A percentile compares a stretch with the other conserved stretches of the same genome.
phyloP scores from a whole-genome alignment of 257 asterid species.

The Verbena officinalis region DNA sequence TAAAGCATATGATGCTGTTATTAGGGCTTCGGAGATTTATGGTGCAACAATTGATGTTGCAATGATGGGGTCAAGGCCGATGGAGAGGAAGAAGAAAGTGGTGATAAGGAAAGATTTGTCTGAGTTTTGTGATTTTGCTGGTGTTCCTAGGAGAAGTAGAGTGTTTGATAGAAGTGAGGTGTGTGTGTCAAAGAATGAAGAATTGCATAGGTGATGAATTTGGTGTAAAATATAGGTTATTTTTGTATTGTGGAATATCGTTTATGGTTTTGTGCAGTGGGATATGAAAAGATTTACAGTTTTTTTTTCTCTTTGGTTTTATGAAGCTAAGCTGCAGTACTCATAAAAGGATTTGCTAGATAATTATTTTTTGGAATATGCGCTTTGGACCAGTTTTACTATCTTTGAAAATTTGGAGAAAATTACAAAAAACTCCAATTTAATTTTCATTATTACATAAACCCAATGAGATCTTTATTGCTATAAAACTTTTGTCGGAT shows the following conservation, averaged over 20 bases:
- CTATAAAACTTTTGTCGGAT: no score
- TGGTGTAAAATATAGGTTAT: neutral
- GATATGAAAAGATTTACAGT: neutral
- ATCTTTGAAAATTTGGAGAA: no score
- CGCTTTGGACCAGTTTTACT: no score
- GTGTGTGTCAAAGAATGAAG: slow-evolving; percentile 33
- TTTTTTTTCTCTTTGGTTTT: neutral
- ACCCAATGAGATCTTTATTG: no score
- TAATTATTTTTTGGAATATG: no score
- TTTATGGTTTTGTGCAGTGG: neutral
- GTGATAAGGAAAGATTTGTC: slow-evolving; percentile 49
- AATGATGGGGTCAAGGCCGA: slow-evolving; percentile 68
- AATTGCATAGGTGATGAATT: slow-evolving; percentile 23
- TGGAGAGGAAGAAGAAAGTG: slow-evolving; percentile 55
- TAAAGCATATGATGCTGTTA: slow-evolving; percentile 75
- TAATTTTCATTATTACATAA: no score
- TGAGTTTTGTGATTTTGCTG: slow-evolving; percentile 61
- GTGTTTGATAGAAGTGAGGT: slow-evolving; percentile 54
- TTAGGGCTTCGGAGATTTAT: slow-evolving; percentile 40
- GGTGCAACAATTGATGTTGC: slow-evolving; percentile 60
- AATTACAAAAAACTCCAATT: no score
- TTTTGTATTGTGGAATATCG: neutral
- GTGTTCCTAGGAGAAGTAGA: slow-evolving; percentile 65
- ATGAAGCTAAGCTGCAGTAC: no score
- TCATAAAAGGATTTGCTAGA: no score